Conservation (phyloP, 2,329 filamentous ascomycete species). For the Neofusicoccum sp. region DNA sequence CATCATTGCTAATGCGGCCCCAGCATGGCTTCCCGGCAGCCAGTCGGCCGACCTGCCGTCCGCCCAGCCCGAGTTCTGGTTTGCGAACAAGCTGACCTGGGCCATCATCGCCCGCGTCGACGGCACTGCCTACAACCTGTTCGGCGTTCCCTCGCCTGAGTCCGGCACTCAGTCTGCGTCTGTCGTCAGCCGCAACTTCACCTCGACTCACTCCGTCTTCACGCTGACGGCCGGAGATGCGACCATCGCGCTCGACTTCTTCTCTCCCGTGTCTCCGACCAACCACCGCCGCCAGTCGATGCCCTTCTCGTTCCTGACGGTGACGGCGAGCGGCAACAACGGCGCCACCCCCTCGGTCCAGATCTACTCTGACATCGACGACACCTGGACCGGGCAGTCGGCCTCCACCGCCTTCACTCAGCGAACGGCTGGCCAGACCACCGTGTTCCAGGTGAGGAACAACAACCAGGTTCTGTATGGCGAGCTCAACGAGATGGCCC, state of each 20-base stretch:
- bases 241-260: constrained; percentile 42
- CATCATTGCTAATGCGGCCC: constrained; percentile 14
- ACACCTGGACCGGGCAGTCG: constrained; percentile 42
- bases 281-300: constrained; percentile 45
- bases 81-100: constrained; percentile 42
- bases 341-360: constrained; percentile 31
- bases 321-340: constrained; percentile 28
- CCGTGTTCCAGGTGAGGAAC: constrained; percentile 35
- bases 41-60: constrained; percentile 37
- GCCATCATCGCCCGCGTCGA: constrained; percentile 43
- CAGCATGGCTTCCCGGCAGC: constrained; percentile 44
- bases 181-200: constrained; percentile 39
- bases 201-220: constrained; percentile 43
- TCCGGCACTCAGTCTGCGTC: constrained; percentile 32
- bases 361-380: constrained; percentile 45
- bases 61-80: constrained; percentile 45
- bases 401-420: constrained; percentile 27
- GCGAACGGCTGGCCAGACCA: constrained; percentile 25
- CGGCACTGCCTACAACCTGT: constrained; percentile 41
- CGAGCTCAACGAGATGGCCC: constrained; percentile 41
- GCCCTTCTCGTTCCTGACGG: constrained; percentile 46
- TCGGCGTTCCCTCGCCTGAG: constrained; percentile 36
- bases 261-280: constrained; percentile 44
- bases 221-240: constrained; percentile 37
- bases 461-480: constrained; percentile 33